Percentiles rank a stretch among this genome's conserved stretches.
Conservation (phyloP, 1,284 basidiomycete species). For the Ceratorhiza oryzae-sativae region DNA sequence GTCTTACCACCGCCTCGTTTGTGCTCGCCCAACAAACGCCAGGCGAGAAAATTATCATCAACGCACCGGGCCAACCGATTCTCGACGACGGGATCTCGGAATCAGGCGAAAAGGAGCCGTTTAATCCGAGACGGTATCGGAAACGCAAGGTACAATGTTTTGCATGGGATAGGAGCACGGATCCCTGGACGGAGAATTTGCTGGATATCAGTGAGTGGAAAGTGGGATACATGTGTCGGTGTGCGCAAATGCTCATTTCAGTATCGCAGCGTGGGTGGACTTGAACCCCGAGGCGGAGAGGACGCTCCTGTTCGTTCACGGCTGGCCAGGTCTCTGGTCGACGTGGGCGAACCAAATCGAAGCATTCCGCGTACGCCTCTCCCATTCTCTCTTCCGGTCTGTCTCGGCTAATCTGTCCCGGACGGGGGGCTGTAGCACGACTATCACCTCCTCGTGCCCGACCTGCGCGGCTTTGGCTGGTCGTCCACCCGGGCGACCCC, state of each 20-base stretch:
- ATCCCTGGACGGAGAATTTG: constrained; percentile 32
- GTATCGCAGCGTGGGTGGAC: constrained; percentile 64
- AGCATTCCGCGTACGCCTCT: constrained; percentile 59
- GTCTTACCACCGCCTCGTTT: constrained; percentile 1
- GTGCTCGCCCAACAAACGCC: neutral
- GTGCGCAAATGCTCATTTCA: neutral
- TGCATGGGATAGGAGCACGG: constrained; percentile 33
- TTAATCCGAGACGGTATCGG: constrained; percentile 22
- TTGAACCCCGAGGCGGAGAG: constrained; percentile 60
- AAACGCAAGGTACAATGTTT: constrained; percentile 36
- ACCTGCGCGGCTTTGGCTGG: constrained; percentile 70
- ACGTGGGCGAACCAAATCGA: constrained; percentile 73
- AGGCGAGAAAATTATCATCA: constrained; percentile 36
- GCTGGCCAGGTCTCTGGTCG: constrained; percentile 77
- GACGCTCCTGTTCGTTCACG: constrained; percentile 71
- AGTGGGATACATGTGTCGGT: neutral
- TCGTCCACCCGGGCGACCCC: constrained; percentile 70
- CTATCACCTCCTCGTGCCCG: constrained; percentile 65
- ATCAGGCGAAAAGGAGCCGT: constrained; percentile 30
- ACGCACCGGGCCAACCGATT: constrained; percentile 26
- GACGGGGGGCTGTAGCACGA: constrained; percentile 53
- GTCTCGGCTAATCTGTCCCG: constrained; percentile 1
- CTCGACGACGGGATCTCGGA: constrained; percentile 33
- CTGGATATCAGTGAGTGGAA: constrained; percentile 28
- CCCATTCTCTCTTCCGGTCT: neutral